Evolutionary conservation across 331 rosid genomes (phyloP).

Genomic region (Quercus phellos): DNA sequence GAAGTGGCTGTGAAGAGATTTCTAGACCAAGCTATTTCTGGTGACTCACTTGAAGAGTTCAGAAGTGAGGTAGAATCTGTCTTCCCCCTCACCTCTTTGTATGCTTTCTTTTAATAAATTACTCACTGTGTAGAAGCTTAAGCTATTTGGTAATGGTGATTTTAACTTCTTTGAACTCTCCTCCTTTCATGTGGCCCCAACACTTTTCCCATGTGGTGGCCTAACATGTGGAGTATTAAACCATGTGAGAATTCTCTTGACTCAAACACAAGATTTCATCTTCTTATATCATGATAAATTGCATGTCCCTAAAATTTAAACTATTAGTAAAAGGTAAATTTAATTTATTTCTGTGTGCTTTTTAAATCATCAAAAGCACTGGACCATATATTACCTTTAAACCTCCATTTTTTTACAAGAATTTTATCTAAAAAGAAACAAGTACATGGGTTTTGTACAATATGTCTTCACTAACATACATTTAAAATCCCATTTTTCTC

Average conservation of each 20-base stretch:
- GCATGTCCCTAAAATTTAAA: background rate
- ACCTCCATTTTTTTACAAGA: no score
- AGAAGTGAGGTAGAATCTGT: conserved; percentile 65
- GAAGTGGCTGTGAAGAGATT: conserved; percentile 96
- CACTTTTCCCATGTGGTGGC: background rate
- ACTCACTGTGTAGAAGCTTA: background rate
- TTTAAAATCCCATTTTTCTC: background rate
- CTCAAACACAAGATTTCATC: background rate
- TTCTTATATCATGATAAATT: background rate
- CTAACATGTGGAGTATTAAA: background rate
- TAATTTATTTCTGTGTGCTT: background rate
- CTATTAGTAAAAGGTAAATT: background rate
- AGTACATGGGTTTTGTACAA: background rate
- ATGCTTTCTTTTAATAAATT: background rate
- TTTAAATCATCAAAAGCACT: background rate
- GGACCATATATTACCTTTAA: no score
- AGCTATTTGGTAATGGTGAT: background rate
- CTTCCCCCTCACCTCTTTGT: background rate
- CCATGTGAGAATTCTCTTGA: background rate
- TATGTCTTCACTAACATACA: background rate
- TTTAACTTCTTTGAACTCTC: no score
- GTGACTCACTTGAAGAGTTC: conserved; percentile 91
- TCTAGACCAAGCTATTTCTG: conserved; percentile 78
- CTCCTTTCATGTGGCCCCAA: background rate
- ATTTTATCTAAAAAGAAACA: no score